Base-by-base conservation (phyloP, 208 protist species). In the Trypanosoma caninum region DNA sequence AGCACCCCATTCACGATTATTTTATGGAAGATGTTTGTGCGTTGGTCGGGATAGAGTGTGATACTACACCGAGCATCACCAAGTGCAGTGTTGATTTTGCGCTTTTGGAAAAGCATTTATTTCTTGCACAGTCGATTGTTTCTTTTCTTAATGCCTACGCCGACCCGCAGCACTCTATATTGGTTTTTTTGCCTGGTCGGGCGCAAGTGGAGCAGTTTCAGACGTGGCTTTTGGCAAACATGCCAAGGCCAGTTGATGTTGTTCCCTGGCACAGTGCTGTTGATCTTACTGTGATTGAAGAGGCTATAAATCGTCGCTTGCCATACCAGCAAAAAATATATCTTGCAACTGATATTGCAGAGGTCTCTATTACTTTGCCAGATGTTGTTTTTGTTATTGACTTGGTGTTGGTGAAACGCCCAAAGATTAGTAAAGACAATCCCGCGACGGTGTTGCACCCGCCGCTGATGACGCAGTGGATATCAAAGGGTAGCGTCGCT, bases 291-390 rank as follows among this genome's bases (percentile, higher is more conserved):
- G 92, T 98, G 0, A 98, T 99, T 72, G 72, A 81, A 6, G 84
- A 70, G 4, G 72, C 82, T 72, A 82, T 34, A 66, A 89, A 23
- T 79, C 91, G 45, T 35, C 61, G 59, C 54, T 70, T 34, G 76
- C 70, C 46, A 13, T 77, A 72, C 34, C 50, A 58, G 3, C 75
- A 91, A 28, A 97, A 98, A 68, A 80, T 99, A n/a, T 89, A 98
- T 30, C 76, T 99, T 22, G 87, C 96, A 30, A 99, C 97, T n/a
- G 98, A 98, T 58, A 98, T 99, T 60, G 97, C 97, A 13, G 97
- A 99, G 74, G 98, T 96, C 1, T 96, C 86, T 34, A 94, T 99
- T 50, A 99, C 97, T 0, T 95, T 99, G 27, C 89, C 97, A 59
- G 93, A 95, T 52, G 87, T 99, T 67, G 78, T 87, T 25, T 98